phyloP scores from a whole-genome alignment of 2,329 filamentous ascomycete genomes.

The Orbilia oligospora region DNA sequence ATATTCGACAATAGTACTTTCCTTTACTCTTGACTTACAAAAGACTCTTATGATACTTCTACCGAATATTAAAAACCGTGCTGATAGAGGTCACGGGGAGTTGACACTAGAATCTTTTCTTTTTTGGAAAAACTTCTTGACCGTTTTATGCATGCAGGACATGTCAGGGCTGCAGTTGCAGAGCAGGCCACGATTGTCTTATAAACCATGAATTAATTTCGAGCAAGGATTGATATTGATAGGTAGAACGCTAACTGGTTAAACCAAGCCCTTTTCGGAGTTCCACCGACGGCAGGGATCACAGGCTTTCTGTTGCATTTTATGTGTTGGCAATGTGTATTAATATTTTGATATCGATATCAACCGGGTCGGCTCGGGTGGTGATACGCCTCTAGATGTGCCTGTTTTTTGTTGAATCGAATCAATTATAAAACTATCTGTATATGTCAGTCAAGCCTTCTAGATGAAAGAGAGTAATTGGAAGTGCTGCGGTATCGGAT shows the following conservation, averaged over 20 bases:
- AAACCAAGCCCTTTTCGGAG: constrained; percentile 8
- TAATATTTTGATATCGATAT: background rate
- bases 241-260: background rate
- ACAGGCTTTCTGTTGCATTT: constrained; percentile 7
- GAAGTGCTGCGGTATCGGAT: background rate
- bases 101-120: no score
- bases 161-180: background rate
- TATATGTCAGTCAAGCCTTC: no score
- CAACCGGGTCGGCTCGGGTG: no score
- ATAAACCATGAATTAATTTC: background rate
- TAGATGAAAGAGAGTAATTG: no score
- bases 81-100: no score
- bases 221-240: background rate
- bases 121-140: background rate
- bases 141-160: constrained; percentile 12
- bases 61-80: no score
- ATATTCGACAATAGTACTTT: no score
- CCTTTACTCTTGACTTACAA: no score
- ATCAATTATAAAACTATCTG: background rate
- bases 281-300: background rate
- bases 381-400: no score
- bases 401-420: background rate
- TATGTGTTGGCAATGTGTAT: constrained; percentile 16
- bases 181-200: constrained; percentile 2
- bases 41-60: no score